These are phyloP conservation scores for Tricharina praecox DNA, from an alignment of 495 filamentous ascomycete genomes.

Conservation along the genomic window DNA sequence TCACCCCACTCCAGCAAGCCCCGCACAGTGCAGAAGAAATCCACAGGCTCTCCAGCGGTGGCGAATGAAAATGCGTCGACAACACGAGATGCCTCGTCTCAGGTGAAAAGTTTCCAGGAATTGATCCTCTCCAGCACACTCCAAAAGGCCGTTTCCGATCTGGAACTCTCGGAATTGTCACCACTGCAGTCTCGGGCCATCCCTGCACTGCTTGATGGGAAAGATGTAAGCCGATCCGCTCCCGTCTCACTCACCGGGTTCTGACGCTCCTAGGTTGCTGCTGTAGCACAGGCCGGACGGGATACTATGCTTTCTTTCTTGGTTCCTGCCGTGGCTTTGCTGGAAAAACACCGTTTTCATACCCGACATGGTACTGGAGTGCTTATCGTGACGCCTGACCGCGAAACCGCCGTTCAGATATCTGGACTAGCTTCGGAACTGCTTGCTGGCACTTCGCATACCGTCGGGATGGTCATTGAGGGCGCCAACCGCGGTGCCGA, in stretches of 20 bases:
- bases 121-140: slow-evolving; percentile 13
- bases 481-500: slow-evolving; percentile 20
- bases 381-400: slow-evolving; percentile 26
- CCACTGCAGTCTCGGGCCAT: slow-evolving; percentile 15
- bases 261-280: slow-evolving; percentile 15
- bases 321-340: slow-evolving; percentile 17
- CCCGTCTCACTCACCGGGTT: neutral
- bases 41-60: neutral
- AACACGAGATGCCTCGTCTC: neutral
- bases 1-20: neutral
- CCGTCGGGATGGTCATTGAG: slow-evolving; percentile 18
- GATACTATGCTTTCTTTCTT: slow-evolving; percentile 19
- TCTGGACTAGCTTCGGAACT: slow-evolving; percentile 18
- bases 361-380: slow-evolving; percentile 59
- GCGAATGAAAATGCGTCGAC: neutral
- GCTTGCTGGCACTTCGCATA: slow-evolving; percentile 13
- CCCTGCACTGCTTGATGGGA: slow-evolving; percentile 13
- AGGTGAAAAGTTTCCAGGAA: slow-evolving; percentile 8
- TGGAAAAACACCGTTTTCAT: slow-evolving; percentile 12
- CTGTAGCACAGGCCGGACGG: slow-evolving; percentile 12
- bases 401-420: slow-evolving; percentile 19
- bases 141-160: slow-evolving; percentile 11
- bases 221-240: slow-evolving; percentile 18
- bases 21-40: slow-evolving; percentile 1
- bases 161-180: slow-evolving; percentile 16